Conservation (phyloP, 1,284 basidiomycete species). For the Boletus albobrunnescens region DNA sequence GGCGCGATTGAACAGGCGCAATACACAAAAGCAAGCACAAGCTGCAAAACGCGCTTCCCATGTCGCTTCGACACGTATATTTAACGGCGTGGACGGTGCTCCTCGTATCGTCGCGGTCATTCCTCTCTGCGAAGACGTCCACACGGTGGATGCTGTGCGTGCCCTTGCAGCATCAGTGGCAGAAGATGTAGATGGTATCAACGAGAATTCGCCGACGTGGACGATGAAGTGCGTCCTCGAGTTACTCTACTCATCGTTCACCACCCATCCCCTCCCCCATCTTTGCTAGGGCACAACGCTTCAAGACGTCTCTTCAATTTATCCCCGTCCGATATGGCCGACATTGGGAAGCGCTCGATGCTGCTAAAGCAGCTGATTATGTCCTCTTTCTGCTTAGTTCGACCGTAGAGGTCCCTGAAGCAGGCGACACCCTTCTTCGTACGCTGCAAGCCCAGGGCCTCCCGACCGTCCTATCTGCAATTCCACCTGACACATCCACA, state of each 20-base stretch:
- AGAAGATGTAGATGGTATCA: constrained; percentile 38
- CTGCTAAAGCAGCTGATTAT: constrained; percentile 88
- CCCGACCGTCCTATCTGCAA: constrained; percentile 65
- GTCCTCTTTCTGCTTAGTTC: constrained; percentile 83
- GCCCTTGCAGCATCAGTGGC: constrained; percentile 67
- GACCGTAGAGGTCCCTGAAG: constrained; percentile 74
- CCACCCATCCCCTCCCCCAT: constrained; percentile 9
- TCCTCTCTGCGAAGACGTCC: constrained; percentile 70
- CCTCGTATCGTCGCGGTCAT: constrained; percentile 79
- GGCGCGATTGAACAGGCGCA: constrained; percentile 65
- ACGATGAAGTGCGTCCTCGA: constrained; percentile 54
- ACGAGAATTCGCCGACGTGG: constrained; percentile 42
- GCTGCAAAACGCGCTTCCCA: constrained; percentile 67
- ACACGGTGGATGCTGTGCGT: constrained; percentile 46
- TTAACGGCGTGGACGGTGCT: constrained; percentile 73
- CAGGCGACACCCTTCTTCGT: constrained; percentile 90
- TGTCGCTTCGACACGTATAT: constrained; percentile 67
- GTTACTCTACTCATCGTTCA: not conserved
- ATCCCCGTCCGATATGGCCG: constrained; percentile 68
- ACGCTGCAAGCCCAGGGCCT: constrained; percentile 81
- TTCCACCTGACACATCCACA: constrained; percentile 46
- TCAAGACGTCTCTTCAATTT: constrained; percentile 88
- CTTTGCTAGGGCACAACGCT: constrained; percentile 66
- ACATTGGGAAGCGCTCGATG: constrained; percentile 81
- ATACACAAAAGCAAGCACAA: constrained; percentile 77